Conservation (phyloP, 495 filamentous ascomycete genomes). For the Podospora sp. region DNA sequence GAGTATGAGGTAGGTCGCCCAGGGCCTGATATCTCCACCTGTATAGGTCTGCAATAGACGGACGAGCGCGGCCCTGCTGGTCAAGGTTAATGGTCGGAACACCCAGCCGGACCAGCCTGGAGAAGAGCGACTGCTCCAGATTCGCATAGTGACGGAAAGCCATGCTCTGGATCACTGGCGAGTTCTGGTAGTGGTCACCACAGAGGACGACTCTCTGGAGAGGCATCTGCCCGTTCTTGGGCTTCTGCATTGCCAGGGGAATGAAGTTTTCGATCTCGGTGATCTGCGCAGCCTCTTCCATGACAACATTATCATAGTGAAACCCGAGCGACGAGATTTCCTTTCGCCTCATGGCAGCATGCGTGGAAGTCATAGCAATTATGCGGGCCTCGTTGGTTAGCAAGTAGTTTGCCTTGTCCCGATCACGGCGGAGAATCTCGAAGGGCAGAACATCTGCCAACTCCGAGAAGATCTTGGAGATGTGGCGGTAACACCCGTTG, state of each 20-base stretch:
- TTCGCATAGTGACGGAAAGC: slow-evolving; percentile 97
- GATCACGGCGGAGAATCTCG: slow-evolving; percentile 83
- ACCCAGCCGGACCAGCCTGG: slow-evolving; percentile 83
- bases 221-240: slow-evolving; percentile 69
- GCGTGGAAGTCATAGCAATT: slow-evolving; percentile 97
- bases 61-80: slow-evolving; percentile 85
- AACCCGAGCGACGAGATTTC: slow-evolving; percentile 93
- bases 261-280: slow-evolving; percentile 98
- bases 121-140: slow-evolving; percentile 92
- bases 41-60: slow-evolving; percentile 86
- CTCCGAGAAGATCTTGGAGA: slow-evolving; percentile 89
- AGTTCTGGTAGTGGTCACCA: slow-evolving; percentile 96
- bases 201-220: slow-evolving; percentile 89
- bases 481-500: slow-evolving; percentile 85
- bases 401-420: slow-evolving; percentile 94
- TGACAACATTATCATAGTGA: slow-evolving; percentile 95
- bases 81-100: slow-evolving; percentile 89
- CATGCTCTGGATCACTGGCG: slow-evolving; percentile 90
- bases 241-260: slow-evolving; percentile 84
- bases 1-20: slow-evolving; percentile 75
- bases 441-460: slow-evolving; percentile 93
- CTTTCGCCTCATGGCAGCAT: slow-evolving; percentile 94
- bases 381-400: slow-evolving; percentile 93
- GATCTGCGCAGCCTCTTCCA: slow-evolving; percentile 99
- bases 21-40: slow-evolving; percentile 89